phyloP scores from a whole-genome alignment of 2,329 filamentous ascomycete genomes.

The Fusarium burgessii region DNA sequence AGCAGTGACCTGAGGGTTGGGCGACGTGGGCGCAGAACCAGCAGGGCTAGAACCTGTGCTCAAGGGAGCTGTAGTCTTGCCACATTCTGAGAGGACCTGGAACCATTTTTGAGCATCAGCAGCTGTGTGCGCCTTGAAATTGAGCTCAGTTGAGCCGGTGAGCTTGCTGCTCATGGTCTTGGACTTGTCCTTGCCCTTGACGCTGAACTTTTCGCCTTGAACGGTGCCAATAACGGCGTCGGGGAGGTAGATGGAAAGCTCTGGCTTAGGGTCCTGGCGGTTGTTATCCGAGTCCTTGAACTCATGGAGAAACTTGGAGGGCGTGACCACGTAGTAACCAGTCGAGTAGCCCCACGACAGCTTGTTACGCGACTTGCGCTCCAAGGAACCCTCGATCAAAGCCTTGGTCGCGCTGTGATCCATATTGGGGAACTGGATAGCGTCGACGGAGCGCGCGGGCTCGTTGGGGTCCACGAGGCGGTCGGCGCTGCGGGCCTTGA shows the following conservation, averaged over 20 bases:
- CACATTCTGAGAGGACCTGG: slow-evolving; percentile 73
- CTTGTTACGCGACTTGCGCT: slow-evolving; percentile 91
- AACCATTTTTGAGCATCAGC: slow-evolving; percentile 89
- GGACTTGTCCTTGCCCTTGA: slow-evolving; percentile 94
- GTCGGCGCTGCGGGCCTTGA: slow-evolving; percentile 76
- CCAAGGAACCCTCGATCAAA: slow-evolving; percentile 87
- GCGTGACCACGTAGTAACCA: slow-evolving; percentile 90
- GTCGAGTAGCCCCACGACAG: slow-evolving; percentile 80
- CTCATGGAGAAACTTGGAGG: slow-evolving; percentile 90
- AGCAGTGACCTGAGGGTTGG: slow-evolving; percentile 32
- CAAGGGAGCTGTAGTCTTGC: slow-evolving; percentile 60
- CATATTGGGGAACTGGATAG: slow-evolving; percentile 89
- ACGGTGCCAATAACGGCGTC: slow-evolving; percentile 82
- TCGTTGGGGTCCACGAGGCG: slow-evolving; percentile 83
- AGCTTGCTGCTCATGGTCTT: slow-evolving; percentile 85
- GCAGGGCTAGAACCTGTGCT: slow-evolving; percentile 44
- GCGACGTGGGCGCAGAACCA: slow-evolving; percentile 48
- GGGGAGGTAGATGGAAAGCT: slow-evolving; percentile 90
- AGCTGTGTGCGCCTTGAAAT: slow-evolving; percentile 88
- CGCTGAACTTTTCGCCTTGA: slow-evolving; percentile 85
- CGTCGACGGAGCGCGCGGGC: slow-evolving; percentile 77
- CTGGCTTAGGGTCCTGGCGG: slow-evolving; percentile 79
- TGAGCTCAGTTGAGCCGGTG: slow-evolving; percentile 80
- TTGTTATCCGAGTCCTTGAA: slow-evolving; percentile 90
- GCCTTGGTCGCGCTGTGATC: slow-evolving; percentile 82